Evolutionary conservation across 352 stramenopile genomes (phyloP).

Genomic region (Saprolegnia diclina): DNA sequence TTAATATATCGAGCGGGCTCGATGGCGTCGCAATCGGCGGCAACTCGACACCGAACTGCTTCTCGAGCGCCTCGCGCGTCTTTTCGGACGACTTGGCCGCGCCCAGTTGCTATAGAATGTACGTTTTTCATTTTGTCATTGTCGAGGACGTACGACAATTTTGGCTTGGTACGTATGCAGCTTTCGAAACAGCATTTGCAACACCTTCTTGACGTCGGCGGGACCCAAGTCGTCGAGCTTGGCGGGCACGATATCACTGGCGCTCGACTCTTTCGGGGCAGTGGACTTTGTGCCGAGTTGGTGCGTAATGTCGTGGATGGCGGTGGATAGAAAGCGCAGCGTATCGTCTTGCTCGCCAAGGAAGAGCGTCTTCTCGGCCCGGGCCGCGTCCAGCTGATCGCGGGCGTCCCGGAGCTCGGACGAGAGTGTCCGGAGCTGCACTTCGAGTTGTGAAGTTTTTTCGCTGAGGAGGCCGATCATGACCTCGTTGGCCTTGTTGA

Average conservation of each 20-base stretch:
- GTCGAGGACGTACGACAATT: slow-evolving; percentile 34
- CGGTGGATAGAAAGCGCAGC: slow-evolving; percentile 13
- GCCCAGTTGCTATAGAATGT: not conserved
- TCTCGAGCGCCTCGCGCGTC: slow-evolving; percentile 35
- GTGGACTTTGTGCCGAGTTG: slow-evolving; percentile 30
- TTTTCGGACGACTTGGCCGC: not conserved
- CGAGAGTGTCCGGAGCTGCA: slow-evolving; percentile 32
- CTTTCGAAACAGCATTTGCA: slow-evolving; percentile 60
- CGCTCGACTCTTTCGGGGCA: slow-evolving; percentile 39
- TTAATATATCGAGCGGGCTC: slow-evolving; percentile 12
- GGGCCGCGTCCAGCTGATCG: slow-evolving; percentile 18
- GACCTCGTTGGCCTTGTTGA: slow-evolving; percentile 27
- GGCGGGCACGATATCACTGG: slow-evolving; percentile 29
- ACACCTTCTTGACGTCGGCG: slow-evolving; percentile 38
- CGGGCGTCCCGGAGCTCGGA: slow-evolving; percentile 33
- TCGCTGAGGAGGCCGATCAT: slow-evolving; percentile 9
- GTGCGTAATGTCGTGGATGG: slow-evolving; percentile 21
- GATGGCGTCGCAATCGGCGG: slow-evolving; percentile 35
- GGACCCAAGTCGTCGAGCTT: slow-evolving; percentile 48
- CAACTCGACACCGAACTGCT: slow-evolving; percentile 53
- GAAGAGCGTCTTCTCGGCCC: slow-evolving; percentile 14
- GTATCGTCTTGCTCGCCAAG: slow-evolving; percentile 24
- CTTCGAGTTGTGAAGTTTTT: slow-evolving; percentile 26
- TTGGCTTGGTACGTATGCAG: slow-evolving; percentile 54
- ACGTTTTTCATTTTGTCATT: no score